Percentiles rank a stretch among this genome's conserved stretches.
phyloP scores from a whole-genome alignment of 116 monocot genomes.

The Cymodocea nodosa region DNA sequence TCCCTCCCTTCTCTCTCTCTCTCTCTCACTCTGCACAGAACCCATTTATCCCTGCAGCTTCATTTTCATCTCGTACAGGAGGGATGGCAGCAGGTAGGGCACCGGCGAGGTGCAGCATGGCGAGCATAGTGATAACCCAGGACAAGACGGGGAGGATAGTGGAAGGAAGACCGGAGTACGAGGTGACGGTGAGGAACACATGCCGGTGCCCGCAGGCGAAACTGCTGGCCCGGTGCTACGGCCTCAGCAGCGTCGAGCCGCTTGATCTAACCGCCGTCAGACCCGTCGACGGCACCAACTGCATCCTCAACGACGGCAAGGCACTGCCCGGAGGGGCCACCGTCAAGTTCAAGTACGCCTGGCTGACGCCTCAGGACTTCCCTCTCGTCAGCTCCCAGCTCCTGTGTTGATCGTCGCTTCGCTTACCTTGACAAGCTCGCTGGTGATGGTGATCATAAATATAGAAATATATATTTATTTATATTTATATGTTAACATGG shows the following conservation, averaged over 20 bases:
- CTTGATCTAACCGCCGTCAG: slow-evolving; percentile 9
- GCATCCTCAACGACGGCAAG: slow-evolving; percentile 16
- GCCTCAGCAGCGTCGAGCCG: slow-evolving; percentile 27
- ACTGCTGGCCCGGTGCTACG: slow-evolving; percentile 16
- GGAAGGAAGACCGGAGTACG: slow-evolving; percentile 31
- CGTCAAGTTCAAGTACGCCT: slow-evolving; percentile 26
- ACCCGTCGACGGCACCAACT: slow-evolving; percentile 13
- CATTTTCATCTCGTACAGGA: not conserved
- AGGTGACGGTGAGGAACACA: slow-evolving; percentile 24
- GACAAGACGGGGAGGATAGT: slow-evolving; percentile 17
- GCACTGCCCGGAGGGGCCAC: slow-evolving; percentile 7
- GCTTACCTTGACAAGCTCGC: too few species aligned
- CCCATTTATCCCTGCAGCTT: too few species aligned
- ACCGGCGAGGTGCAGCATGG: slow-evolving; percentile 5
- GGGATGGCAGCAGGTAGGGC: slow-evolving; percentile 1
- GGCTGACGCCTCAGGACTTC: slow-evolving; percentile 35
- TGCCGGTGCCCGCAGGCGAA: slow-evolving; percentile 23
- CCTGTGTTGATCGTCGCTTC: too few species aligned
- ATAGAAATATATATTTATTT: too few species aligned
- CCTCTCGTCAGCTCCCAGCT: slow-evolving; percentile 17
- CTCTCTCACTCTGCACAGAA: not conserved
- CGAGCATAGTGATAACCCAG: slow-evolving; percentile 15
- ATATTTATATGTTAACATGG: too few species aligned
- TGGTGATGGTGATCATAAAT: too few species aligned
- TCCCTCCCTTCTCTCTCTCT: too few species aligned